Conservation (phyloP, 805 yeast species). For the Candida gorgasii region DNA sequence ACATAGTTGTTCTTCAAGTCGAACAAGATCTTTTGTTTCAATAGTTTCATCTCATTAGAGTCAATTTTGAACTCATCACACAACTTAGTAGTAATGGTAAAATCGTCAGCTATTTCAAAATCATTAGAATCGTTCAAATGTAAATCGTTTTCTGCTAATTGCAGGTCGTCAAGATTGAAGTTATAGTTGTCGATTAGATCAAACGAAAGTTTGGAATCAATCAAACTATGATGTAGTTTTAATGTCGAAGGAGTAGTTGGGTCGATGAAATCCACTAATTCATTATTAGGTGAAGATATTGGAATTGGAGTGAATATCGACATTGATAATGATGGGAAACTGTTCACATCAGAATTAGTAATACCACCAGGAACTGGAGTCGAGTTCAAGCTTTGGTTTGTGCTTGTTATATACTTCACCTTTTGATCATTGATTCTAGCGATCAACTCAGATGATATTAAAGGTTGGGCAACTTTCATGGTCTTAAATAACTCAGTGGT, state of each 20-base stretch:
- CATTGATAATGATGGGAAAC: slow-evolving; percentile 6
- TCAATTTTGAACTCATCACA: slow-evolving; percentile 11
- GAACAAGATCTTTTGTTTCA: slow-evolving; percentile 39
- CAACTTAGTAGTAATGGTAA: slow-evolving; percentile 10
- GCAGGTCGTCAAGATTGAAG: slow-evolving; percentile 7
- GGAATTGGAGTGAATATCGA: slow-evolving; percentile 8
- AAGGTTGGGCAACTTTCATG: slow-evolving; percentile 47
- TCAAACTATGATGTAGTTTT: slow-evolving; percentile 5
- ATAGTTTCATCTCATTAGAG: slow-evolving; percentile 28
- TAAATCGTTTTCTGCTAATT: neutral
- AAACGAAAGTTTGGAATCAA: slow-evolving; percentile 4
- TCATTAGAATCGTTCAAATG: slow-evolving; percentile 11
- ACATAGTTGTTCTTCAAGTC: slow-evolving; percentile 45
- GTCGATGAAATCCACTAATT: slow-evolving; percentile 9
- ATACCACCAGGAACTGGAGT: slow-evolving; percentile 4
- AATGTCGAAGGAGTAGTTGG: slow-evolving; percentile 6
- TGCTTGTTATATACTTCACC: neutral
- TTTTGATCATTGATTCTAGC: slow-evolving; percentile 12
- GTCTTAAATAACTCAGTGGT: slow-evolving; percentile 42
- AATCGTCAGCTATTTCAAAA: slow-evolving; percentile 14
- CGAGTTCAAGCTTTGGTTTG: slow-evolving; percentile 3
- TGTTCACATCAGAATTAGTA: neutral
- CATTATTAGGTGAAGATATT: slow-evolving; percentile 6
- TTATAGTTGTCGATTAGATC: slow-evolving; percentile 7
- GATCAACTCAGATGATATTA: slow-evolving; percentile 15